Base-by-base conservation (phyloP, 257 asterid genomes). In the Plectranthus barbatus region DNA sequence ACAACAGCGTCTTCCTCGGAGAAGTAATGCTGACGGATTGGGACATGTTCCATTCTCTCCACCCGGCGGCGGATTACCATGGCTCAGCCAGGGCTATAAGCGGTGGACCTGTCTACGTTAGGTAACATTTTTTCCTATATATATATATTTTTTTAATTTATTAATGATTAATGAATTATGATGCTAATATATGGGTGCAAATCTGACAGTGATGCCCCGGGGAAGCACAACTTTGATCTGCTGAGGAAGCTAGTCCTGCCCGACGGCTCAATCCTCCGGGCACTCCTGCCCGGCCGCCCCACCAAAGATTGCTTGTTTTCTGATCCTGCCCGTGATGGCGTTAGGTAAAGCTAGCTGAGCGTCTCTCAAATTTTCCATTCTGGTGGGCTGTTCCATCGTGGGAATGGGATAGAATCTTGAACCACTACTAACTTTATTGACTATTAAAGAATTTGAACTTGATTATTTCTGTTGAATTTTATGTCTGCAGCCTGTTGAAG, bases 11-110 rank as follows among this genome's bases (percentile, higher is more conserved):
- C 13, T 90, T 91, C 80, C 72, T 87, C 0, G 87, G 95, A 14
- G 97, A 87, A 57, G 17, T 87, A 2, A 90, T 87, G 97, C 77
- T 64, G 56, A 86, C 97, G 12, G 97, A 91, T 65, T 87, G 97
- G 97, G 97, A 91, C 49, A 91, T 91, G 97, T 91, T 91, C 74
- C 97, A 91, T 49, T 90, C 95, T 42, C 77, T 80, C 39, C 97
- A 90, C 62, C 93, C 89, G 0, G 96, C 86, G 0, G 97, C 96
- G 1, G 97, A 87, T 64, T 90, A 83, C 74, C 97, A 90, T 42
- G 97, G 79, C 21, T 90, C 97, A 0, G 95, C 95, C 7, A 70
- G 96, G 68, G 97, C 95, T 3, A 77, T 90, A 13, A 87, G 95
- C 36, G 97, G 95, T 33, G 97, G 96, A 18, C 86, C 96, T 59